phyloP scores from a whole-genome alignment of 78 protist species.

The Emiliania huxleyi region DNA sequence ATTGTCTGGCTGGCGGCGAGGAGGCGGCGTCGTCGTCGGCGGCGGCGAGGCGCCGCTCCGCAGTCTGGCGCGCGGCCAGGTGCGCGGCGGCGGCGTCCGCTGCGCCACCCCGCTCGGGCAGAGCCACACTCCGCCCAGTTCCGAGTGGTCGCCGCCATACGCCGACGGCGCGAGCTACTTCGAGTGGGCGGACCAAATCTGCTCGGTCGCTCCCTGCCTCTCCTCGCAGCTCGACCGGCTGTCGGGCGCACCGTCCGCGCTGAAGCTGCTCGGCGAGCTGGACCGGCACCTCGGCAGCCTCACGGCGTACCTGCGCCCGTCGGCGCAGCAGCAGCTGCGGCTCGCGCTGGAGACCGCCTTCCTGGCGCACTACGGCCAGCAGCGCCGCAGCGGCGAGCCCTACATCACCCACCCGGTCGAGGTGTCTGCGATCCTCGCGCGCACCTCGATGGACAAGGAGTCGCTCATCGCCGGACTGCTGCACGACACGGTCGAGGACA shows the following conservation, averaged over 20 bases:
- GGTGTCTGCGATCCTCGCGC: constrained; percentile 19
- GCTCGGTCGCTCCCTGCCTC: too few species aligned
- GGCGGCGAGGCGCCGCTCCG: too few species aligned
- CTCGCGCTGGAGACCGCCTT: not conserved
- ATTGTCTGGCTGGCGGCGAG: too few species aligned
- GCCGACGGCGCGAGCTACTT: too few species aligned
- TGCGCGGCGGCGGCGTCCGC: too few species aligned
- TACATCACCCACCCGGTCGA: constrained; percentile 29
- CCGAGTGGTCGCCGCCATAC: too few species aligned
- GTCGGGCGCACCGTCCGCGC: not conserved
- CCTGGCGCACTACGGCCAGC: not conserved
- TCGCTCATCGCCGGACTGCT: constrained; percentile 7
- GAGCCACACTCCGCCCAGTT: too few species aligned
- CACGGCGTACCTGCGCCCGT: not conserved
- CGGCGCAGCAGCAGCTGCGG: not conserved
- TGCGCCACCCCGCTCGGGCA: too few species aligned
- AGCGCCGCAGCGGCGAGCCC: constrained; percentile 19
- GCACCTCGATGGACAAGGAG: not conserved
- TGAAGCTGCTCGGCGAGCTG: not conserved
- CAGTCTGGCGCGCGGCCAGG: too few species aligned
- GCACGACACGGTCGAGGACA: constrained; percentile 35
- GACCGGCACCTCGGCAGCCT: not conserved
- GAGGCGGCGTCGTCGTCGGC: too few species aligned
- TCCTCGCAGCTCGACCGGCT: not conserved
- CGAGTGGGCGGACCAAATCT: too few species aligned